A percentile compares a stretch with the other conserved stretches of the same genome.
These are phyloP conservation scores for Arachnopeziza araneosa DNA, from an alignment of 2,329 filamentous ascomycete species.

Conservation along the genomic window DNA sequence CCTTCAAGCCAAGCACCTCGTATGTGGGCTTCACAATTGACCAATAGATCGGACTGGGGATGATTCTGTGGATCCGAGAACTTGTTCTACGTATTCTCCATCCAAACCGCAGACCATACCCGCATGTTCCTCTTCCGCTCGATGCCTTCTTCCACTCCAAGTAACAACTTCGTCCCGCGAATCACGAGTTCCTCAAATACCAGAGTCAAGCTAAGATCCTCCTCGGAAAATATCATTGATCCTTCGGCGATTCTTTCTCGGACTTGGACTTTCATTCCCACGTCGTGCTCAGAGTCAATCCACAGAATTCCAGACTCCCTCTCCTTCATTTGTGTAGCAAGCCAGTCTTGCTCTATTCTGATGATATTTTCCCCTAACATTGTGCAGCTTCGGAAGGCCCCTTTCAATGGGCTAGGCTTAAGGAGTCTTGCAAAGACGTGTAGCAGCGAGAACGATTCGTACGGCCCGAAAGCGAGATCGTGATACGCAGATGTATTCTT, in stretches of 20 bases:
- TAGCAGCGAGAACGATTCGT: background rate
- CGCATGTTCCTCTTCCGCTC: background rate
- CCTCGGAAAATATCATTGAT: background rate
- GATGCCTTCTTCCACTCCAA: background rate
- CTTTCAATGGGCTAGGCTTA: background rate
- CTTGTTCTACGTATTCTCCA: background rate
- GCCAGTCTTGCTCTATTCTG: background rate
- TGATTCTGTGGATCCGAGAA: background rate
- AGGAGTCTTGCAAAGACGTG: background rate
- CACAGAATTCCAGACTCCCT: background rate
- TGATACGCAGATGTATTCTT: background rate
- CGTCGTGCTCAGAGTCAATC: background rate
- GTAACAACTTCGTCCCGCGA: background rate
- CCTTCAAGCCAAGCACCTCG: background rate
- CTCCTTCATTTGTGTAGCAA: background rate
- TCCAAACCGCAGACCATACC: background rate
- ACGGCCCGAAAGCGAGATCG: background rate
- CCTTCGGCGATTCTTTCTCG: background rate
- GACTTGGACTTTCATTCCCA: background rate
- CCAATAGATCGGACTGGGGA: background rate
- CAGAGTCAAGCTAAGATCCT: background rate
- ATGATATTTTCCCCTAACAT: background rate
- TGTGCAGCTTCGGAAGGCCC: background rate
- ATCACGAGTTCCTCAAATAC: background rate
- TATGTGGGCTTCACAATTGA: background rate